phyloP scores from a whole-genome alignment of 2,329 filamentous ascomycete species.

The Apiospora sp. region DNA sequence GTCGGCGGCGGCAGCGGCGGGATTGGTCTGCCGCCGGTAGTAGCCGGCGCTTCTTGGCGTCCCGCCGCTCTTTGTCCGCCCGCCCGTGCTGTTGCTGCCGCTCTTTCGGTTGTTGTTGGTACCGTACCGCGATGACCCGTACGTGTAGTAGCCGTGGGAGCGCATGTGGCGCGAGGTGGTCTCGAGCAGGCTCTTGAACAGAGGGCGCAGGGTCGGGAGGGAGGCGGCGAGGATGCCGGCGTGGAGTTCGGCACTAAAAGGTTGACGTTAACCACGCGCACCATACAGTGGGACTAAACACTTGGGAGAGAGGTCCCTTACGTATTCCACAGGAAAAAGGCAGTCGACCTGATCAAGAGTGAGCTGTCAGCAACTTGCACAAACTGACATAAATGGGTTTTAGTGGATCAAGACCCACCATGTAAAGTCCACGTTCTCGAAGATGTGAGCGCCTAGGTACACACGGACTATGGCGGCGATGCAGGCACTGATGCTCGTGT shows the following conservation, averaged over 20 bases:
- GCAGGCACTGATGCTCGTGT: constrained; percentile 14
- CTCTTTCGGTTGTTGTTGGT: neutral
- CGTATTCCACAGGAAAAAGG: constrained; percentile 28
- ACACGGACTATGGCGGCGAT: constrained; percentile 25
- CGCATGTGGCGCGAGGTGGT: constrained; percentile 27
- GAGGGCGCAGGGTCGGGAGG: constrained; percentile 27
- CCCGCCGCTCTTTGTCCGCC: neutral
- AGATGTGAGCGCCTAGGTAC: constrained; percentile 22
- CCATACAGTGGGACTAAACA: too few relatives aligned
- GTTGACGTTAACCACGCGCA: neutral
- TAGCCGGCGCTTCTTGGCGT: neutral
- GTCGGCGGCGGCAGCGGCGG: neutral
- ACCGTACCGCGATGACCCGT: constrained; percentile 2
- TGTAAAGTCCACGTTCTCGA: constrained; percentile 24
- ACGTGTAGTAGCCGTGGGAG: constrained; percentile 23
- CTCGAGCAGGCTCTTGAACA: constrained; percentile 28
- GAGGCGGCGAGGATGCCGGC: constrained; percentile 28
- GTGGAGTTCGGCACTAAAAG: constrained; percentile 28
- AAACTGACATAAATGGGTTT: neutral
- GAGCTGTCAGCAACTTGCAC: neutral
- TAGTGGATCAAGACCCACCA: neutral
- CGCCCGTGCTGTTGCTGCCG: neutral
- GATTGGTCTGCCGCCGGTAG: neutral
- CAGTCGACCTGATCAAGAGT: neutral
- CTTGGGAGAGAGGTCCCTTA: neutral